phyloP scores from a whole-genome alignment of 352 stramenopile genomes.

The Pythium scleroteichum region DNA sequence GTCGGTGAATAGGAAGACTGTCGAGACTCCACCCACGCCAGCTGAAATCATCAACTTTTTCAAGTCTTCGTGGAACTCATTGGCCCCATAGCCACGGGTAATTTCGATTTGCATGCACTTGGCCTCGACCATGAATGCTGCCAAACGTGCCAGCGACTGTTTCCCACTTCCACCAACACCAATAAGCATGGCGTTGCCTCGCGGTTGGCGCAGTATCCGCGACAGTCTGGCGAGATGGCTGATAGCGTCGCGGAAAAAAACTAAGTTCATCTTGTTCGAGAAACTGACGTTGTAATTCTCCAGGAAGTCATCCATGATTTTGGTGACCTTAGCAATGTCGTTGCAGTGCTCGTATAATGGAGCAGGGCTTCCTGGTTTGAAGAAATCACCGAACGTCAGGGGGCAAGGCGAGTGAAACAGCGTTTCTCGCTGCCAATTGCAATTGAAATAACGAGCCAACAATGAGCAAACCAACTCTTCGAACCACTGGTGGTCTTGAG shows the following conservation, averaged over 20 bases:
- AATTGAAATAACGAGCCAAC: slow-evolving; percentile 71
- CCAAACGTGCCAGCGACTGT: slow-evolving; percentile 91
- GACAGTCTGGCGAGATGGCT: slow-evolving; percentile 87
- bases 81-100: slow-evolving; percentile 86
- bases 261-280: slow-evolving; percentile 94
- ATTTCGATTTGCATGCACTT: slow-evolving; percentile 94
- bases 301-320: slow-evolving; percentile 90
- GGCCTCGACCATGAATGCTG: slow-evolving; percentile 90
- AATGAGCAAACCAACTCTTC: slow-evolving; percentile 87
- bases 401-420: slow-evolving; percentile 88
- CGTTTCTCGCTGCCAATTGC: slow-evolving; percentile 73
- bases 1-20: slow-evolving; percentile 95
- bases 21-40: slow-evolving; percentile 78
- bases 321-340: slow-evolving; percentile 79
- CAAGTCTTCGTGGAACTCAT: slow-evolving; percentile 93
- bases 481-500: slow-evolving; percentile 89
- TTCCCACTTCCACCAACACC: slow-evolving; percentile 94
- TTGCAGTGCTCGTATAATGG: slow-evolving; percentile 86
- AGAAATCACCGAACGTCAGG: slow-evolving; percentile 93
- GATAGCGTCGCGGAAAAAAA: slow-evolving; percentile 95
- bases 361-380: slow-evolving; percentile 75
- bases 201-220: slow-evolving; percentile 90
- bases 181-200: slow-evolving; percentile 96
- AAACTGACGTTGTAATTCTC: slow-evolving; percentile 95
- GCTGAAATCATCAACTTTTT: slow-evolving; percentile 94